Conservation (phyloP, 2,329 filamentous ascomycete species). For the Ophiostoma australiae region DNA sequence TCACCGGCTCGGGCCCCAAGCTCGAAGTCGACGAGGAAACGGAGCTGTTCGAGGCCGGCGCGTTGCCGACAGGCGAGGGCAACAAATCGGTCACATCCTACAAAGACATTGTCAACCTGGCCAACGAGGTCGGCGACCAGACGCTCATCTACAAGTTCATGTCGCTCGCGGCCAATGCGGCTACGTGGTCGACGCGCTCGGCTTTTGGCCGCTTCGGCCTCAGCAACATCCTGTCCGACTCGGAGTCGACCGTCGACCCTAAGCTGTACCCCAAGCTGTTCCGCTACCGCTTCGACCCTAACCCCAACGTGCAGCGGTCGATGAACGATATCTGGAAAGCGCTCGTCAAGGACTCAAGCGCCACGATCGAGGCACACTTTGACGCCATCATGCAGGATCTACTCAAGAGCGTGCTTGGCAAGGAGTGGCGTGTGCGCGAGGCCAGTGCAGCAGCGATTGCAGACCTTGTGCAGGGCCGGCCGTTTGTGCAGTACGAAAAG, state of each 20-base stretch:
- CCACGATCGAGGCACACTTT: conserved; percentile 74
- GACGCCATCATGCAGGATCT: conserved; percentile 85
- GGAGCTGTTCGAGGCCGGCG: conserved; percentile 86
- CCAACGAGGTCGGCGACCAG: conserved; percentile 94
- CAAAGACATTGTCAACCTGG: conserved; percentile 91
- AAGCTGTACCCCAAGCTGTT: conserved; percentile 95
- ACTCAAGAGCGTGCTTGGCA: conserved; percentile 76
- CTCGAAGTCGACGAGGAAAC: conserved; percentile 87
- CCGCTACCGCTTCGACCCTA: conserved; percentile 92
- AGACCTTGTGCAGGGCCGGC: conserved; percentile 78
- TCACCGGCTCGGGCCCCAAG: conserved; percentile 69
- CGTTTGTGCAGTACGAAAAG: conserved; percentile 70
- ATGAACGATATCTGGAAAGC: conserved; percentile 99
- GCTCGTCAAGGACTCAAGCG: conserved; percentile 75
- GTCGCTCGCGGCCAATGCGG: conserved; percentile 91
- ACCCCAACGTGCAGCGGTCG: conserved; percentile 82
- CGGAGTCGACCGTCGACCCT: conserved; percentile 80
- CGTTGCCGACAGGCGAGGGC: conserved; percentile 82
- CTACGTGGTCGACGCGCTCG: conserved; percentile 94
- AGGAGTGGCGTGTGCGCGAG: conserved; percentile 89
- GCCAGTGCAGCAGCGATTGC: conserved; percentile 87
- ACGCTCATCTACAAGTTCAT: conserved; percentile 98
- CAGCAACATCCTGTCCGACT: conserved; percentile 72
- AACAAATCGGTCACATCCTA: conserved; percentile 74
- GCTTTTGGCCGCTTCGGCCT: conserved; percentile 93